These are phyloP conservation scores for Coemansia sp. DNA, from an alignment of 192 early-diverging fungal species.

Conservation along the genomic window DNA sequence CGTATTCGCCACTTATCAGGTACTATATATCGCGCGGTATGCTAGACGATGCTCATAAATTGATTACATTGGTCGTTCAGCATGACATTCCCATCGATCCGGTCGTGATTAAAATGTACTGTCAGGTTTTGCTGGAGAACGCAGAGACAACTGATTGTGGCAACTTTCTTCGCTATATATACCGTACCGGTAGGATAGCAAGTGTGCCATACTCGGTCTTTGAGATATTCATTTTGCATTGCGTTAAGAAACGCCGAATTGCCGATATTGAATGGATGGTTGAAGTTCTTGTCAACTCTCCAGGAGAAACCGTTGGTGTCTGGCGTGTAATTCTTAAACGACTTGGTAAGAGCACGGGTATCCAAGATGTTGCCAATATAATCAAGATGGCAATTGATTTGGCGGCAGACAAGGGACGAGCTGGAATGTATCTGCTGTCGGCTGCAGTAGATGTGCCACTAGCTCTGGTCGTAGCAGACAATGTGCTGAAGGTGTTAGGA, in stretches of 20 bases:
- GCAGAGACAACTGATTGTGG: conserved; percentile 17
- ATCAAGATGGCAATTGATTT: conserved; percentile 8
- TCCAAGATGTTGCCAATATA: conserved; percentile 10
- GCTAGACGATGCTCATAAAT: conserved; percentile 13
- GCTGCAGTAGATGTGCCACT: conserved; percentile 3
- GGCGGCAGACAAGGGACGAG: not conserved
- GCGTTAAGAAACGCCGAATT: conserved; percentile 16
- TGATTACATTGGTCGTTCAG: conserved; percentile 34
- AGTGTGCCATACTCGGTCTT: conserved; percentile 17
- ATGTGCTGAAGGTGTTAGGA: conserved; percentile 13
- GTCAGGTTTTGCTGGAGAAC: conserved; percentile 17
- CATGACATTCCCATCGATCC: conserved; percentile 24
- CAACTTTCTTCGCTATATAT: conserved; percentile 49
- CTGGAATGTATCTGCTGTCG: conserved; percentile 15
- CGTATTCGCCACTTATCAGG: conserved; percentile 34
- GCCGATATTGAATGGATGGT: conserved; percentile 42
- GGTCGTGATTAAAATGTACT: conserved; percentile 16
- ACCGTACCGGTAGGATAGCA: conserved; percentile 18
- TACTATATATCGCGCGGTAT: conserved; percentile 30
- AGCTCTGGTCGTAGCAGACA: conserved; percentile 13
- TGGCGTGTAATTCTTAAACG: conserved; percentile 21
- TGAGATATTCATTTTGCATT: conserved; percentile 17
- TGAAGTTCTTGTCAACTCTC: conserved; percentile 1
- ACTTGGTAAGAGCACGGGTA: conserved; percentile 7
- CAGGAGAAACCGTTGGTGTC: not conserved